phyloP scores from a whole-genome alignment of 805 yeast species.

The Hanseniaspora vineae region DNA sequence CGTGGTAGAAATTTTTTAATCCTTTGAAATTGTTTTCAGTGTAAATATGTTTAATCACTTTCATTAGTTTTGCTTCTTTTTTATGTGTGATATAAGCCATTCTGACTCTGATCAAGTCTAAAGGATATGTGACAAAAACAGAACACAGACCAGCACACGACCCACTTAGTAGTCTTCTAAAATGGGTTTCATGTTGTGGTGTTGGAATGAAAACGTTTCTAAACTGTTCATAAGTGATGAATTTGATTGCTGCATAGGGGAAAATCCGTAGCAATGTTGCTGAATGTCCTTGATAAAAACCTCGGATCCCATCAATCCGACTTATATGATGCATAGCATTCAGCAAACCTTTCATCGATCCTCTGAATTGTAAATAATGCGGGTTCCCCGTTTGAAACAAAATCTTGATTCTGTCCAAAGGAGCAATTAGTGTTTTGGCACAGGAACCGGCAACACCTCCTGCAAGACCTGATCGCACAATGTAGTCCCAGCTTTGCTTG shows the following conservation, averaged over 20 bases:
- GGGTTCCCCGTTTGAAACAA: conserved; percentile 93
- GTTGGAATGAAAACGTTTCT: conserved; percentile 67
- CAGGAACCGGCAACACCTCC: conserved; percentile 94
- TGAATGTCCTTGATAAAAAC: conserved; percentile 91
- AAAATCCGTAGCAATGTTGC: conserved; percentile 84
- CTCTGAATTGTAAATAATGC: conserved; percentile 66
- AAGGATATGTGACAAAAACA: conserved; percentile 82
- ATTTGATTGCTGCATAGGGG: conserved; percentile 95
- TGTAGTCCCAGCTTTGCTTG: conserved; percentile 65
- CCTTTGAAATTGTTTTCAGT: neutral
- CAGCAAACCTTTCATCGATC: conserved; percentile 64
- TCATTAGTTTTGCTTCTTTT: conserved; percentile 16
- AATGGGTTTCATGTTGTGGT: conserved; percentile 62
- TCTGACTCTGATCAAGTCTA: conserved; percentile 81
- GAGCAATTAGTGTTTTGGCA: conserved; percentile 94
- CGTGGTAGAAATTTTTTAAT: conserved; percentile 66
- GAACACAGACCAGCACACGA: conserved; percentile 80
- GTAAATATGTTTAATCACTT: conserved; percentile 19
- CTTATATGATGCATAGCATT: conserved; percentile 61
- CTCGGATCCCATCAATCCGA: conserved; percentile 55
- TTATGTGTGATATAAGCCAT: conserved; percentile 73
- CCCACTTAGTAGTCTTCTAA: conserved; percentile 75
- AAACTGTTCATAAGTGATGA: conserved; percentile 91
- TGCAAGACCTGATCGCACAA: conserved; percentile 74
- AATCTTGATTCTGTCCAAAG: conserved; percentile 88